Evolutionary conservation across 805 yeast species (phyloP).

Genomic region (Yarrowia sp.): DNA sequence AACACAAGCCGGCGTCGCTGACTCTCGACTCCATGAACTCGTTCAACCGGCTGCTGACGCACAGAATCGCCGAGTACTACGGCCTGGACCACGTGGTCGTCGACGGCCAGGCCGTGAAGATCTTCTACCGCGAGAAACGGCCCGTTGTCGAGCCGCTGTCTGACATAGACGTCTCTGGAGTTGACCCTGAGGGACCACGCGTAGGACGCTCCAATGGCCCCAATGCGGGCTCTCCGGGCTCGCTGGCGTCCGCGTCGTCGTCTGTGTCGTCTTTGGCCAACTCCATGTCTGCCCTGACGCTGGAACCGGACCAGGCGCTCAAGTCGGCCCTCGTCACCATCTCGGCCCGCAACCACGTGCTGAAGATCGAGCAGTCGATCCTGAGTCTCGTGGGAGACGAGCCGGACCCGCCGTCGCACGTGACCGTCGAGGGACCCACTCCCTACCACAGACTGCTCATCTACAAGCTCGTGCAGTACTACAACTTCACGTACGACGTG

Average conservation of each 20-base stretch:
- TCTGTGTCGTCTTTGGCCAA: slow-evolving; percentile 3
- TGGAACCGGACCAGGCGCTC: slow-evolving; percentile 21
- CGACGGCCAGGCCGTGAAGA: slow-evolving; percentile 49
- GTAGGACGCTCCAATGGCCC: not conserved
- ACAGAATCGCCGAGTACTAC: slow-evolving; percentile 68
- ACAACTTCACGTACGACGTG: slow-evolving; percentile 24
- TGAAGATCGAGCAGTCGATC: slow-evolving; percentile 14
- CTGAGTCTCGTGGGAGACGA: not conserved
- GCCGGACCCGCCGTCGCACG: not conserved
- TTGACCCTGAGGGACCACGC: slow-evolving; percentile 20
- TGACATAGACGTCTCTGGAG: slow-evolving; percentile 26
- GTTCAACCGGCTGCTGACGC: slow-evolving; percentile 63
- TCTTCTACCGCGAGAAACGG: slow-evolving; percentile 40
- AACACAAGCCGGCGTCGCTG: slow-evolving; percentile 15
- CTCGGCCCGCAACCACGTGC: not conserved
- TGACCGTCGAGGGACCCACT: slow-evolving; percentile 14
- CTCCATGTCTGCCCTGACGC: not conserved
- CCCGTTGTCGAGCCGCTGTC: slow-evolving; percentile 14
- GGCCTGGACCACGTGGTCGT: slow-evolving; percentile 55
- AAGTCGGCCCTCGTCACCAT: not conserved
- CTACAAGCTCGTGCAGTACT: slow-evolving; percentile 26
- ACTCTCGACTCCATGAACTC: slow-evolving; percentile 59
- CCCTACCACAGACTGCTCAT: slow-evolving; percentile 22
- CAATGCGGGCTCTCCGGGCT: not conserved
- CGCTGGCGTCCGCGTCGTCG: not conserved